phyloP scores from a whole-genome alignment of 495 filamentous ascomycete species.

The Elasticomyces elasticus region DNA sequence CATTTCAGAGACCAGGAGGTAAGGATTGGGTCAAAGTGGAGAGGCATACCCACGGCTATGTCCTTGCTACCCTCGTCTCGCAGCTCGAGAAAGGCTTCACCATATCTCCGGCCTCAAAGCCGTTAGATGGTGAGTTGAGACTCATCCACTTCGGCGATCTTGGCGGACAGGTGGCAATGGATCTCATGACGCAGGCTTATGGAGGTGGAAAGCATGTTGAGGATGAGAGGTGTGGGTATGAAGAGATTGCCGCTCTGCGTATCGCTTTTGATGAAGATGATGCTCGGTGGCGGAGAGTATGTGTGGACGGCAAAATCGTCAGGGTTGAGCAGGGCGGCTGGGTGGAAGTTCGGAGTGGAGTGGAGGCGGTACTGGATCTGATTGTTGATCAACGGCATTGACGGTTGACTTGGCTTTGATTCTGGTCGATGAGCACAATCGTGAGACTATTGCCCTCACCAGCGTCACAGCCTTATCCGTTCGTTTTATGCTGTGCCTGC shows the following conservation, averaged over 20 bases:
- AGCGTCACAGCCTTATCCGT: neutral
- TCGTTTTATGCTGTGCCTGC: too few species aligned
- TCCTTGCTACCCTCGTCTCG: constrained; percentile 63
- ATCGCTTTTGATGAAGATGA: constrained; percentile 55
- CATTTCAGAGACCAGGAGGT: constrained; percentile 24
- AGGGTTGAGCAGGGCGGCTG: constrained; percentile 58
- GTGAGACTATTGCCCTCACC: neutral
- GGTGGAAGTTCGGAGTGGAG: constrained; percentile 51
- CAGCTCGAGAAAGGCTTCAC: constrained; percentile 70
- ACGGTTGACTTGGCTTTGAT: too few species aligned
- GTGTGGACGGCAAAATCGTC: constrained; percentile 81
- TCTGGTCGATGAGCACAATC: neutral
- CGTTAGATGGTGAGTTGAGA: constrained; percentile 55
- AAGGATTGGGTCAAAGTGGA: constrained; percentile 29
- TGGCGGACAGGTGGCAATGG: constrained; percentile 53
- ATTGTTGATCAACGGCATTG: neutral
- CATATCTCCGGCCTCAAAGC: constrained; percentile 60
- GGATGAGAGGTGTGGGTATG: constrained; percentile 53
- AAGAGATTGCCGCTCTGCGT: constrained; percentile 48
- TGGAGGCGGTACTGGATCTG: constrained; percentile 13
- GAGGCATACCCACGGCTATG: constrained; percentile 53
- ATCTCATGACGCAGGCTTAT: constrained; percentile 68
- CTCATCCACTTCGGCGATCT: constrained; percentile 65
- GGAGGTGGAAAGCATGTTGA: constrained; percentile 60
- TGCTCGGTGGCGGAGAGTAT: constrained; percentile 68